Conservation (phyloP, 441 rosid genomes). For the Corymbia citriodora region DNA sequence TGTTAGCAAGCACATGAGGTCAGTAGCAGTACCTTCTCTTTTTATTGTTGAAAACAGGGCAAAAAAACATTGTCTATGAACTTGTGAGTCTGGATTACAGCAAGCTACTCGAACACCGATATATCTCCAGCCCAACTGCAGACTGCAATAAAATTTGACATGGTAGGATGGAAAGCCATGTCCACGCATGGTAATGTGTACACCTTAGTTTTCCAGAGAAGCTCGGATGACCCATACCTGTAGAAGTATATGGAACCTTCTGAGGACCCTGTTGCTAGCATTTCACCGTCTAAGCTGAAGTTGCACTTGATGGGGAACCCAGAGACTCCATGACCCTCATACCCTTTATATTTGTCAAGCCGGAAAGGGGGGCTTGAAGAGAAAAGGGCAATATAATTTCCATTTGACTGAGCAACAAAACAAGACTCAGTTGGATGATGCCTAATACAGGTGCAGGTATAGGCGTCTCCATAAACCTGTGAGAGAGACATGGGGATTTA, state of each 20-base stretch:
- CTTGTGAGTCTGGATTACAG: background rate
- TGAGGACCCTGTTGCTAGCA: slow-evolving; percentile 64
- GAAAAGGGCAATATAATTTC: slow-evolving; percentile 75
- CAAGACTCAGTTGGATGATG: slow-evolving; percentile 53
- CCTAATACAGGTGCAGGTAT: slow-evolving; percentile 67
- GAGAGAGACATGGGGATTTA: background rate
- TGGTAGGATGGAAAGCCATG: slow-evolving; percentile 55
- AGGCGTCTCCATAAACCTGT: slow-evolving; percentile 86
- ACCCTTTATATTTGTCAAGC: slow-evolving; percentile 70
- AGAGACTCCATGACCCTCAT: slow-evolving; percentile 64
- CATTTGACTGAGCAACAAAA: slow-evolving; percentile 80
- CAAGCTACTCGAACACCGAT: slow-evolving; percentile 21
- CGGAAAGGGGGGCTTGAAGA: slow-evolving; percentile 67
- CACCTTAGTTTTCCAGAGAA: slow-evolving; percentile 52
- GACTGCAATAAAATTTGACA: slow-evolving; percentile 60
- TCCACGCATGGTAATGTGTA: slow-evolving; percentile 65
- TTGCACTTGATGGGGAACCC: slow-evolving; percentile 79
- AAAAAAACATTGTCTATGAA: background rate
- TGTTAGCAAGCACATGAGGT: background rate
- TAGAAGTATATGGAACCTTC: slow-evolving; percentile 63
- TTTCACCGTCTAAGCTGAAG: slow-evolving; percentile 62
- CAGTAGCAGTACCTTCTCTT: background rate
- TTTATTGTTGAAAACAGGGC: background rate
- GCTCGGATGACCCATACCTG: slow-evolving; percentile 37
- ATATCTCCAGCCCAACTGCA: slow-evolving; percentile 78